Conservation (phyloP, 768 basidiomycete species). For the Xerocomus brunneocitrinus region DNA sequence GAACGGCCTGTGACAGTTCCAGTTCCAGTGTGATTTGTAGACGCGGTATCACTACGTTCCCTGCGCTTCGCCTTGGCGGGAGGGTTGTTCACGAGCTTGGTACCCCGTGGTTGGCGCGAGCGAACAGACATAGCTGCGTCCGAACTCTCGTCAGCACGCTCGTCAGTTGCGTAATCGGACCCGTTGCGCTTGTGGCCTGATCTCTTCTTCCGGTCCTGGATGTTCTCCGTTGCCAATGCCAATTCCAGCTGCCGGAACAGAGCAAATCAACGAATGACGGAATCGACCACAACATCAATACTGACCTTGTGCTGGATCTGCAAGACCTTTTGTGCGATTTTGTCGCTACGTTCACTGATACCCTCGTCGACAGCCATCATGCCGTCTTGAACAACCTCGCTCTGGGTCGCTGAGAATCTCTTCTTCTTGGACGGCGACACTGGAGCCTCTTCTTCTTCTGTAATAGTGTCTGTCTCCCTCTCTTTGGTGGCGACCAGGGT, state of each 20-base stretch:
- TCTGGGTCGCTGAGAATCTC: conserved; percentile 70
- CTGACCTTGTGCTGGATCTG: conserved; percentile 88
- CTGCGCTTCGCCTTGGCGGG: conserved; percentile 38
- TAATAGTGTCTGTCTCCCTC: conserved; percentile 49
- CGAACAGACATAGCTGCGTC: conserved; percentile 40
- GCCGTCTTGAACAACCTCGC: conserved; percentile 64
- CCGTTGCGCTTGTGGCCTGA: conserved; percentile 20
- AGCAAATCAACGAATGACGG: conserved; percentile 6
- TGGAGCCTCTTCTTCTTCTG: conserved; percentile 51
- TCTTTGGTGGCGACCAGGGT: conserved; percentile 35
- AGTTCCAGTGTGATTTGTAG: conserved; percentile 50
- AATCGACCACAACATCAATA: conserved; percentile 1
- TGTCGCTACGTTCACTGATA: conserved; percentile 80
- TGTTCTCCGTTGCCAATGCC: conserved; percentile 59
- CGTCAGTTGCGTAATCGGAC: conserved; percentile 34
- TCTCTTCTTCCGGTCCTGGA: conserved; percentile 31
- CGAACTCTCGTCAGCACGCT: conserved; percentile 57
- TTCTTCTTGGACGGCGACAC: conserved; percentile 55
- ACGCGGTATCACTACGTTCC: conserved; percentile 57
- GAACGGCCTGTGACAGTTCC: conserved; percentile 28
- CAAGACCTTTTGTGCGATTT: conserved; percentile 81
- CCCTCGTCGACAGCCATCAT: conserved; percentile 86
- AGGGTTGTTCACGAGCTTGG: conserved; percentile 32
- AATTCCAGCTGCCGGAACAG: conserved; percentile 56
- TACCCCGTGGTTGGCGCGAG: conserved; percentile 37